These are phyloP conservation scores for Eucalyptus erythrocorys DNA, from an alignment of 345 rosid genomes.

Conservation along the genomic window DNA sequence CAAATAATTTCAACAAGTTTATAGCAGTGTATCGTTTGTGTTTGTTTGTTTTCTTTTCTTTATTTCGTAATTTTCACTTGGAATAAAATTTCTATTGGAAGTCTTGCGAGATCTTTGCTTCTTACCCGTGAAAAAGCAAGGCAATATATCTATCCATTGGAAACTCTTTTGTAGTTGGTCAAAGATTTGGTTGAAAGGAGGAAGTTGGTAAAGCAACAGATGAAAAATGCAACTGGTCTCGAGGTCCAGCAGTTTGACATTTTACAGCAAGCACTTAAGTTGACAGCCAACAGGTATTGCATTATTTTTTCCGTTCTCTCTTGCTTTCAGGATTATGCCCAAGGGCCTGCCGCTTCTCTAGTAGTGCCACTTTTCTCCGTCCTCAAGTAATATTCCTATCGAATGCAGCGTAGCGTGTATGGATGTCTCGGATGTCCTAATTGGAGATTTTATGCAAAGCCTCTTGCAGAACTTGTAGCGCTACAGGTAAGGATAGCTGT, in stretches of 20 bases:
- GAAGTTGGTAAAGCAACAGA: constrained; percentile 72
- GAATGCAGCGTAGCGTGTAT: constrained; percentile 84
- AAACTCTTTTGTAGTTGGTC: constrained; percentile 51
- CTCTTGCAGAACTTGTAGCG: constrained; percentile 93
- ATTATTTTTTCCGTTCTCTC: neutral
- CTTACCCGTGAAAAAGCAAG: neutral
- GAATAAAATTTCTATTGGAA: too few relatives aligned
- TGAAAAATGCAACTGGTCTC: constrained; percentile 76
- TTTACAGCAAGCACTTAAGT: constrained; percentile 95
- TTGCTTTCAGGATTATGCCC: neutral
- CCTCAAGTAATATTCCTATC: neutral
- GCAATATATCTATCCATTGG: neutral
- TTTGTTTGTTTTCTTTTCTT: neutral
- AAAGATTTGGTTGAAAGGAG: constrained; percentile 80
- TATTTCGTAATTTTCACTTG: neutral
- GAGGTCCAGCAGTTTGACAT: constrained; percentile 82
- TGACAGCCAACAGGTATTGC: constrained; percentile 83
- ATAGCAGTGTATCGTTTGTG: neutral
- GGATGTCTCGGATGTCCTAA: constrained; percentile 98
- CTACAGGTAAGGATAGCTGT: constrained; percentile 43
- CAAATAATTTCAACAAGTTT: neutral
- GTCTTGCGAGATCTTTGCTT: neutral
- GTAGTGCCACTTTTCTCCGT: neutral
- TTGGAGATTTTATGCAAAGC: constrained; percentile 97
- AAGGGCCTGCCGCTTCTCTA: neutral